Base-by-base conservation (phyloP, 176 grass and related monocot genomes). In the Elymus sibiricus region DNA sequence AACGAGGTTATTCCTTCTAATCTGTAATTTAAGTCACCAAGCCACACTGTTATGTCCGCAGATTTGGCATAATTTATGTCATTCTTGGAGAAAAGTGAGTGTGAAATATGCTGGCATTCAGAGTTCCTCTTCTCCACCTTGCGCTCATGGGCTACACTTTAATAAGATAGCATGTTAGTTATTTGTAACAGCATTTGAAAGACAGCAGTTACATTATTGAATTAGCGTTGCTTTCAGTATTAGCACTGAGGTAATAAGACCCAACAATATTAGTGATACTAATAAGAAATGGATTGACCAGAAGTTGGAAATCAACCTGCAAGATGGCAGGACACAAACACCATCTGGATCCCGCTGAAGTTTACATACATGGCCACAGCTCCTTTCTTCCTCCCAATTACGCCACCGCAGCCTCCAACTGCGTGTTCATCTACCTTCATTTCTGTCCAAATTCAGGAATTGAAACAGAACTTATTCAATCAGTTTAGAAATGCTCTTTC, bases 21-120 rank as follows among this genome's bases (percentile, higher is more conserved):
- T 81, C 93, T 92, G 34, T 95, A 92, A 42, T 95, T 95, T 43
- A 95, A 90, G 70, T 92, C 90, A n/a, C 93, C 93, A 19, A 95
- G 79, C 93, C 90, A 95, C 70, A 90, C 86, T 11, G 83, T 95
- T 40, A 92, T 39, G 43, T 92, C 75, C 0, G 88, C 90, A 3
- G 83, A 83, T 63, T 64, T 78, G 26, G 55, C 77, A 38, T 88
- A 80, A 1, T 74, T 64, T 11, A 58, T 71, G 47, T 71, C 58
- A 44, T 84, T 70, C 79, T 83, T 84, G 63, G 93, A 86, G 79
- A 92, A 92, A 29, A 95, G 79, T 5, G 83, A 81, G 13, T 84
- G 86, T 1, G 90, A 90, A 62, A 95, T 90, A 34, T 82, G 88
- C 68, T 85, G 91, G 70, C 84, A 92, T 60, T 92, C 82, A 22